Base-by-base conservation (phyloP, 2,329 filamentous ascomycete species). In the Pyrenophora seminiperda region DNA sequence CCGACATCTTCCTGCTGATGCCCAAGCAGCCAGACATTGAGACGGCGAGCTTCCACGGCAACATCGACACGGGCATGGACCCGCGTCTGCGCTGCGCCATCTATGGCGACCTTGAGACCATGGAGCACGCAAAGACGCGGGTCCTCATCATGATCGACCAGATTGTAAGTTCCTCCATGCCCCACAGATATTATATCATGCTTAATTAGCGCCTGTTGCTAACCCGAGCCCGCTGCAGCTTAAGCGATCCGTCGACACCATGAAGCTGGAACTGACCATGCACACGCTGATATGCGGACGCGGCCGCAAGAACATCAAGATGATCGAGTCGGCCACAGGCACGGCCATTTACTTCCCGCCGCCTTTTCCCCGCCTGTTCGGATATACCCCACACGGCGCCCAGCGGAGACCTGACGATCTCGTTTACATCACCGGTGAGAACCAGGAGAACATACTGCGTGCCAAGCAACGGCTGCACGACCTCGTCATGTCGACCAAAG, bases 341-440 rank as follows among this genome's bases (percentile, higher is more conserved):
- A 97, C 94, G 7, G 93, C 94, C 58, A 97, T 99, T 65, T 99
- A 99, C 77, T 97, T 99, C 70, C 94, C 94, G 20, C 91, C 92
- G 6, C 89, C 93, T 1, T 97, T 97, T 71, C 92, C 93, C 11
- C 86, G 88, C 51, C 87, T 97, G 58, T 97, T 94, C 69, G 89
- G 90, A 52, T 99, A 96, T 73, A 90, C 87, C 44, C 92, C 93
- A 1, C 85, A 85, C 6, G 90, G 89, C 59, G 91, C 91, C 15
- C 85, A 85, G 47, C 85, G 90, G 50, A 86, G 94, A 61, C 90
- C 91, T 43, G 88, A 93, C 27, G 87, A 91, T 68, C 89, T 97
- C 68, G 90, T 99, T 54, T 96, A 94, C 74, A 96, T 99, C 67
- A 97, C 94, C 3, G 94, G 94, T 44, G 90, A 96, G 66, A 90